Base-by-base conservation (phyloP, 192 early-diverging fungal species). In the Backusella tuberculispora region DNA sequence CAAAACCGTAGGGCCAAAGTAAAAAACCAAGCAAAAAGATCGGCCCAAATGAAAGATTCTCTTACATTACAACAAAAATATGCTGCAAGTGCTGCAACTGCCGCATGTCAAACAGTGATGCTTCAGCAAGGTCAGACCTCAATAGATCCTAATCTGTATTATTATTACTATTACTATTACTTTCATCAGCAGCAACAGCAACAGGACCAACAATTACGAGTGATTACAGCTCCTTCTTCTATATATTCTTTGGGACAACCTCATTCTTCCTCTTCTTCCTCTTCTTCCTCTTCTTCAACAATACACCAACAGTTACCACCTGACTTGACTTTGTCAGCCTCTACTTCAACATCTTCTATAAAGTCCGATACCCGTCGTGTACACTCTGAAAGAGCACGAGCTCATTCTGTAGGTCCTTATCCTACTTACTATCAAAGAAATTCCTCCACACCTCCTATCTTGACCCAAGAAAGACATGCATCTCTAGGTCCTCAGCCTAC, bases 1-100 rank as follows among this genome's bases (percentile, higher is more conserved):
- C 93, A 95, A 76, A 95, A 95, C 83, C 80, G 91, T 53, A 79
- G 93, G 12, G 92, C 92, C 10, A 95, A 95, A 71, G 84, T 92
- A 19, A 94, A 94, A 82, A 86, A 87, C 64, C 86, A 86, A 69
- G 79, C 75, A 9, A 80, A 80, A 64, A 64, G 79, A 21, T 44
- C 42, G 10, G 42, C 26, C 13, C 68, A 69, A 47, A 46, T 69
- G 24, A 45, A 69, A 47, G 68, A 69, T 34, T 73, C 79, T 7
- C 64, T 66, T 17, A 10, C 76, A 50, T 47, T 73, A 19, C 71
- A 76, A 1, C 50, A 80, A 43, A 71, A 78, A 34, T 63, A 78
- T 41, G 66, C 67, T 38, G 76, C 71, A 24, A 72, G 65, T 24
- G 48, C 65, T 24, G 76, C 76, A 13, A 72, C 76, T 37, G 63